Evolutionary conservation across 1,139 yeast species (phyloP).

Genomic region (Blastobotrys persicus): DNA sequence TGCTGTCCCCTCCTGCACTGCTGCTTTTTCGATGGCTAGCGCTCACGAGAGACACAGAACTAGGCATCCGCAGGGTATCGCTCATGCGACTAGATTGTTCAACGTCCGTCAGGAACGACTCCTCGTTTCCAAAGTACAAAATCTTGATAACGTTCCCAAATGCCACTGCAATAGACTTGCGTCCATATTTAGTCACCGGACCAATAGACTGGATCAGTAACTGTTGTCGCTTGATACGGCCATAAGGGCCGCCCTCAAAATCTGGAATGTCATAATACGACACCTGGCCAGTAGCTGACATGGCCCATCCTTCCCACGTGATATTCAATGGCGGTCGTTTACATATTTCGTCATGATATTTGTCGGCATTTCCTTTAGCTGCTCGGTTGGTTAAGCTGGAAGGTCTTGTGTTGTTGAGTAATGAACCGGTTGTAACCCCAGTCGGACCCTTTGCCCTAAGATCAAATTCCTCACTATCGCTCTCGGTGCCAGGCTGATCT

Average conservation of each 20-base stretch:
- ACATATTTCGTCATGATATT: neutral
- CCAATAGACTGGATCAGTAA: slow-evolving; percentile 51
- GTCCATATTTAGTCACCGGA: slow-evolving; percentile 65
- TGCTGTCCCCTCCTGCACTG: too few species aligned
- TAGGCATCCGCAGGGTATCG: neutral
- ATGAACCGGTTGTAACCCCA: neutral
- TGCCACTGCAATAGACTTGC: slow-evolving; percentile 69
- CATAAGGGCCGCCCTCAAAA: slow-evolving; percentile 10
- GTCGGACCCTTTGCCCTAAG: neutral
- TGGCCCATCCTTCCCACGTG: slow-evolving; percentile 80
- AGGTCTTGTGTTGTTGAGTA: neutral
- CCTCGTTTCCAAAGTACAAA: slow-evolving; percentile 65
- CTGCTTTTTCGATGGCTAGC: too few species aligned
- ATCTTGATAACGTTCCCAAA: slow-evolving; percentile 72
- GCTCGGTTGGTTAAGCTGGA: neutral
- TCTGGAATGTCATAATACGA: slow-evolving; percentile 59
- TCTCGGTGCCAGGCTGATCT: slow-evolving; percentile 1
- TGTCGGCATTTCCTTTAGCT: neutral
- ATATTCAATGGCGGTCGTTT: slow-evolving; percentile 26
- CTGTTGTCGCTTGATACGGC: slow-evolving; percentile 23
- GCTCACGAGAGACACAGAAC: neutral
- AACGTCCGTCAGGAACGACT: slow-evolving; percentile 28
- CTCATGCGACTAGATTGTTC: slow-evolving; percentile 6
- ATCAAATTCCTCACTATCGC: slow-evolving; percentile 1
- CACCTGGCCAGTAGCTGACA: slow-evolving; percentile 62